Percentiles rank a stretch among this genome's conserved stretches.
phyloP scores from a whole-genome alignment of 257 asterid genomes.

The Anisodus acutangulus region DNA sequence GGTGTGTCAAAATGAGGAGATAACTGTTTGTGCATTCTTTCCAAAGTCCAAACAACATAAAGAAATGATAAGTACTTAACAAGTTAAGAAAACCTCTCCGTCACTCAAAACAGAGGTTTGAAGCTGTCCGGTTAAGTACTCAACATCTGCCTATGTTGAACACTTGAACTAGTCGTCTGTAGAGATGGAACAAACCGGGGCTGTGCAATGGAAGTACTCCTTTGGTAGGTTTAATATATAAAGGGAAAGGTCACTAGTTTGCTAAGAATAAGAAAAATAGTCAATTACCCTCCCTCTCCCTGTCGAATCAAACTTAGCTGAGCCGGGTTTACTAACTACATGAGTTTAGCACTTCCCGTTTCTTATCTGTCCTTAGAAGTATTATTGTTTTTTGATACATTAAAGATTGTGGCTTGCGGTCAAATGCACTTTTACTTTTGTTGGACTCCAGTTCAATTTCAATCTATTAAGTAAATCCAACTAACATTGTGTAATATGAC shows the following conservation, averaged over 20 bases:
- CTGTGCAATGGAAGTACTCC: conserved; percentile 4
- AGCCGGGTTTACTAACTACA: neutral
- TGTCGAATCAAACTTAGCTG: neutral
- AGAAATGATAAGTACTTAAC: conserved; percentile 3
- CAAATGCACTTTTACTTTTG: neutral
- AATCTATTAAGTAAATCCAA: neutral
- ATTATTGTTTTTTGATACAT: neutral
- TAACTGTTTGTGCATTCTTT: neutral
- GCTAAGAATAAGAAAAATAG: neutral
- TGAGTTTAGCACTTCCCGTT: neutral
- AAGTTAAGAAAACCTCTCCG: neutral
- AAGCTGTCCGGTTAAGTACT: neutral
- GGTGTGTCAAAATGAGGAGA: neutral
- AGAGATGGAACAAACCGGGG: neutral
- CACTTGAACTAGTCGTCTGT: neutral
- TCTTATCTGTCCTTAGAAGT: neutral
- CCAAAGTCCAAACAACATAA: neutral
- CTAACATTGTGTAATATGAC: neutral
- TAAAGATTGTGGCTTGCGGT: neutral
- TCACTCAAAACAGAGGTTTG: conserved; percentile 9
- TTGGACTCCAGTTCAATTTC: neutral
- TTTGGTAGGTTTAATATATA: neutral
- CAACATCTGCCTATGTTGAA: neutral
- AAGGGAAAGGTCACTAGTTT: neutral
- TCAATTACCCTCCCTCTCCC: neutral